A percentile compares a stretch with the other conserved stretches of the same genome.
These are phyloP conservation scores for Trypanosoma melophagium DNA, from an alignment of 208 protist genomes.

Conservation along the genomic window DNA sequence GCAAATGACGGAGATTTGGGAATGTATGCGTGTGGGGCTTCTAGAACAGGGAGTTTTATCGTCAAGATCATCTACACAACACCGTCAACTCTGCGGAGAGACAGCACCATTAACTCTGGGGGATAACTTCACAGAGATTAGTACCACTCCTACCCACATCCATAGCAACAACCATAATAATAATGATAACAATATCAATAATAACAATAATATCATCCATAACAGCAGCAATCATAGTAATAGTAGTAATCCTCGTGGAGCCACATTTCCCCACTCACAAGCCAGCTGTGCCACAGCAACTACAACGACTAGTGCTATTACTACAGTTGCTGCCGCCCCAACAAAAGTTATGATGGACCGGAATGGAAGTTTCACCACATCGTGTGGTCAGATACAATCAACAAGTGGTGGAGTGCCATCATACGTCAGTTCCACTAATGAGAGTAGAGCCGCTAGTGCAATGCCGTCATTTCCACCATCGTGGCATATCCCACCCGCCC, in stretches of 20 bases:
- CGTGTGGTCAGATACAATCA: background rate
- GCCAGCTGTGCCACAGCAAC: background rate
- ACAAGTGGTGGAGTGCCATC: background rate
- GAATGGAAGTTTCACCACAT: background rate
- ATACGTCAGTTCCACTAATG: conserved; percentile 4
- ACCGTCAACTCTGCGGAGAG: background rate
- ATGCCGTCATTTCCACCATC: background rate
- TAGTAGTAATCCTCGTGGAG: background rate
- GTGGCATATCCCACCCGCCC: background rate
- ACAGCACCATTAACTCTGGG: background rate
- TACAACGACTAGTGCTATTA: background rate
- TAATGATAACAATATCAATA: background rate
- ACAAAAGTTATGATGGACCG: background rate
- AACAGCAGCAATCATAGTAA: background rate
- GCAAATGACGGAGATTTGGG: conserved; percentile 24
- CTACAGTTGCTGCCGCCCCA: background rate
- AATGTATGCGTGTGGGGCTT: conserved; percentile 9
- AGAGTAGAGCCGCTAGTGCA: background rate
- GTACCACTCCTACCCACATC: background rate
- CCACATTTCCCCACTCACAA: background rate
- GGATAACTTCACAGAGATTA: background rate
- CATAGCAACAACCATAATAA: background rate
- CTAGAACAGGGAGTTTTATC: background rate
- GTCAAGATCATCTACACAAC: background rate
- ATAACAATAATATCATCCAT: background rate